Conservation (phyloP, 352 stramenopile species). For the Elongisporangium prolatum region DNA sequence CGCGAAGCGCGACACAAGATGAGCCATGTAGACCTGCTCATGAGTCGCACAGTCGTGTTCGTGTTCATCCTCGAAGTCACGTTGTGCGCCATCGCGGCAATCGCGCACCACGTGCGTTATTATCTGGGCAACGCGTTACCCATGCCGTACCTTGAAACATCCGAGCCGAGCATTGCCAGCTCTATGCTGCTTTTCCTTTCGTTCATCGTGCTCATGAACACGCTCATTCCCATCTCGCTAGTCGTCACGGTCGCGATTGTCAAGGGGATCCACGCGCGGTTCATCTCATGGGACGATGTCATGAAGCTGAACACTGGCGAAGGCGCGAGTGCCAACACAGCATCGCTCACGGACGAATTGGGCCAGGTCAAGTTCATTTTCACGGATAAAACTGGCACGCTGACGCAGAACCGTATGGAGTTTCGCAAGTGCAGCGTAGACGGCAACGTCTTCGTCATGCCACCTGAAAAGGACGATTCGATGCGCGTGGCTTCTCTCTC, state of each 20-base stretch:
- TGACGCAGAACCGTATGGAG: conserved; percentile 94
- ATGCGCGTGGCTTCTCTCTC: conserved; percentile 28
- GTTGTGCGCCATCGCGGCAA: conserved; percentile 52
- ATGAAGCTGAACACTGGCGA: conserved; percentile 51
- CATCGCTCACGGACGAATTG: conserved; percentile 90
- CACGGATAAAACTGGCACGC: conserved; percentile 93
- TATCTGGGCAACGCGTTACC: background rate
- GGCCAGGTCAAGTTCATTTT: conserved; percentile 92
- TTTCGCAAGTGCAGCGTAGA: conserved; percentile 95
- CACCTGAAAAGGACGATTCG: conserved; percentile 22
- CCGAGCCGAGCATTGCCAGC: conserved; percentile 1
- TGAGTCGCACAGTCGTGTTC: conserved; percentile 71
- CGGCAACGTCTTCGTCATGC: conserved; percentile 74
- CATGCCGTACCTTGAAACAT: conserved; percentile 6
- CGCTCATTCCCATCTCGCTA: conserved; percentile 91
- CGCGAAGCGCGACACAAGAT: conserved; percentile 78
- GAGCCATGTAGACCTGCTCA: conserved; percentile 74
- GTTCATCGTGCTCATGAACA: conserved; percentile 90
- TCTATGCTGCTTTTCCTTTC: conserved; percentile 81
- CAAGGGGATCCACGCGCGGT: conserved; percentile 70
- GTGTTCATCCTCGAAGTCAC: conserved; percentile 74
- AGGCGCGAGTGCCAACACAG: conserved; percentile 81
- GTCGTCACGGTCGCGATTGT: conserved; percentile 86
- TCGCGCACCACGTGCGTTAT: conserved; percentile 25
- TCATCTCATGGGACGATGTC: conserved; percentile 69